Evolutionary conservation across 495 filamentous ascomycete genomes (phyloP), one percentile per base, ranked within the genome.

Genomic region (Tuber calosporum): DNA sequence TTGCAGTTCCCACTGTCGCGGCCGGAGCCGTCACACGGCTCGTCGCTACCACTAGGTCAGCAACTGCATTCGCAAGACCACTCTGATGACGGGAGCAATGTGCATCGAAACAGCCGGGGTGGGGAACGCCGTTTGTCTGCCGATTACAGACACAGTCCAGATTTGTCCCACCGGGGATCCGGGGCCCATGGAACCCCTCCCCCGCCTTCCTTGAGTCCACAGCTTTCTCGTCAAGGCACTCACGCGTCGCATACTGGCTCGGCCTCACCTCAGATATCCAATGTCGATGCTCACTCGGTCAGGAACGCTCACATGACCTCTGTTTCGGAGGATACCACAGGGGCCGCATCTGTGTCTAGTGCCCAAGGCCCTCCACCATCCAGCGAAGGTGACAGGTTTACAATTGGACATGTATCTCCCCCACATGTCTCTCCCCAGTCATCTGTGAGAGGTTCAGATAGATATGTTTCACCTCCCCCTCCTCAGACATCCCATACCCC

Each of bases 61-160:
- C 71, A 70, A 45, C 67, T 70, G 3, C 30, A 53, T 20, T 70
- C 38, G 34, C 76, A 58, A 41, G 71, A 62, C 5, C 71, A 45
- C 9, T 39, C 74, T 13, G 72, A 62, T 48, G 26, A 9, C 8
- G 53, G 26, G 53, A 26, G 53, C 34, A 26, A 62, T 62, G 5
- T 62, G 53, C 11, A 62, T 62, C 53, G 13, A 34, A 62, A 34
- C 26, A 30, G 53, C 26, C 53, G 34, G 53, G 53, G 13, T 30
- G 34, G 53, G 34, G 53, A 62, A 34, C 26, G 34, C 26, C 53
- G 53, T 62, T 62, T 62, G 53, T 62, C 53, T 26, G 53, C 34
- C 34, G 53, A 62, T 62, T 30, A 62, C 53, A 17, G 13, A 62
- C 53, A 62, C 4, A 62, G 53, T 30, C 26, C 53, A 17, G 53